phyloP scores from a whole-genome alignment of 1,284 basidiomycete genomes.

The Sanguinoderma infundibulare region DNA sequence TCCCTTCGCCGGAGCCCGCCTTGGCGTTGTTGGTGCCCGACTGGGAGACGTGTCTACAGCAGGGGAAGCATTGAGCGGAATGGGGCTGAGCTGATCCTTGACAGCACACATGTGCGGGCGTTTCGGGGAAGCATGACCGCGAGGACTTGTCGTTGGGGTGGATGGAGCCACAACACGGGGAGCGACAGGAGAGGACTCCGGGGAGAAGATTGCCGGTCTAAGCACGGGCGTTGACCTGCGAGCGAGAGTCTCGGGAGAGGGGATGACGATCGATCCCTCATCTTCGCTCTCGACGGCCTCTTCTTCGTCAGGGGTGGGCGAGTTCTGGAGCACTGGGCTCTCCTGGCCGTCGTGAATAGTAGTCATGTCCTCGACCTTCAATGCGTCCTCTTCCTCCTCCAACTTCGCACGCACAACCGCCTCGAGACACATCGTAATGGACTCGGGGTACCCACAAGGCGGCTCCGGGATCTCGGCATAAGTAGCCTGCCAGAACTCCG shows the following conservation, averaged over 20 bases:
- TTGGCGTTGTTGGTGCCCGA: constrained; percentile 27
- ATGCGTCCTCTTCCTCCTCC: constrained; percentile 22
- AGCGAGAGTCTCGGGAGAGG: constrained; percentile 24
- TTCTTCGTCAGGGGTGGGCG: not conserved
- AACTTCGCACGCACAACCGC: constrained; percentile 18
- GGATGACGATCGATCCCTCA: constrained; percentile 20
- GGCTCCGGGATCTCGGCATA: constrained; percentile 48
- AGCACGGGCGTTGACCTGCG: constrained; percentile 8
- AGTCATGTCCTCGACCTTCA: constrained; percentile 23
- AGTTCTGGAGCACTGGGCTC: not conserved
- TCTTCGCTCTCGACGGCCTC: constrained; percentile 25
- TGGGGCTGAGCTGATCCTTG: constrained; percentile 2
- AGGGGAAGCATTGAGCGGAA: constrained; percentile 7
- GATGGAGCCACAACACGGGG: constrained; percentile 13
- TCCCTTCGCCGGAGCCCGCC: constrained; percentile 25
- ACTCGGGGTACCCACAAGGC: constrained; percentile 51
- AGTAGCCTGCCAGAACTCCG: constrained; percentile 58
- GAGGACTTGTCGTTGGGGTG: constrained; percentile 23
- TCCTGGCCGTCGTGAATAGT: constrained; percentile 2
- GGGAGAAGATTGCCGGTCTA: constrained; percentile 15
- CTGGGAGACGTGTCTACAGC: constrained; percentile 19
- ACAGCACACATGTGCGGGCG: constrained; percentile 38
- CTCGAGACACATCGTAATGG: constrained; percentile 26
- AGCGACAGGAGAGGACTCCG: not conserved
- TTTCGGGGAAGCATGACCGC: constrained; percentile 31